A percentile compares a stretch with the other conserved stretches of the same genome.
Evolutionary conservation across 176 grass and related monocot genomes (phyloP).

Genomic region (Musa acuminata): DNA sequence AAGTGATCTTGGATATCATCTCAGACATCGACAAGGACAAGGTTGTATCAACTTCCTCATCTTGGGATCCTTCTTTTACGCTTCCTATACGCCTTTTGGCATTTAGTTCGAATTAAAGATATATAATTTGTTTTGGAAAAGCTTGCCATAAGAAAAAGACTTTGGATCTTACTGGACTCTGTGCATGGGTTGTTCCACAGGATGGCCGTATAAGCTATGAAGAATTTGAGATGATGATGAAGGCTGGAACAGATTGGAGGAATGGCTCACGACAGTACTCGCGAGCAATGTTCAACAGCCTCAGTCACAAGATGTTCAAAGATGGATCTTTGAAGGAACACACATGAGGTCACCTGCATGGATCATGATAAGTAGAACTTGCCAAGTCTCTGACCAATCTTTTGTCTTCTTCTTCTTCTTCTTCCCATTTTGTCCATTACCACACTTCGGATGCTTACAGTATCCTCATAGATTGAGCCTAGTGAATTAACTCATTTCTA

Average conservation of each 20-base stretch:
- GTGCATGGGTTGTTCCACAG: constrained; percentile 37
- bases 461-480: too few relatives aligned
- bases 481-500: too few relatives aligned
- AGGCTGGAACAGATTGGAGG: constrained; percentile 77
- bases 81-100: too few relatives aligned
- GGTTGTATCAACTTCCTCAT: constrained; percentile 24
- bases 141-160: too few relatives aligned
- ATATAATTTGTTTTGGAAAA: too few relatives aligned
- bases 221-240: constrained; percentile 90
- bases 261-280: constrained; percentile 61
- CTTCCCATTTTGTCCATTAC: too few relatives aligned
- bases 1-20: constrained; percentile 66
- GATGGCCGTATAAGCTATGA: constrained; percentile 86
- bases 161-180: background rate
- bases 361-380: too few relatives aligned
- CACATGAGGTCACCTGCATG: too few relatives aligned
- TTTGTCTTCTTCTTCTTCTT: too few relatives aligned
- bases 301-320: constrained; percentile 64
- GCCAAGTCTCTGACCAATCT: too few relatives aligned
- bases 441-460: too few relatives aligned
- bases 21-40: constrained; percentile 55
- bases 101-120: too few relatives aligned
- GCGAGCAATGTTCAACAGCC: constrained; percentile 38
- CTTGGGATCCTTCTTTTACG: background rate
- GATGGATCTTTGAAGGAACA: background rate